Evolutionary conservation across 106 monocot species (phyloP).

Genomic region (Dendrobium chrysotoxum): DNA sequence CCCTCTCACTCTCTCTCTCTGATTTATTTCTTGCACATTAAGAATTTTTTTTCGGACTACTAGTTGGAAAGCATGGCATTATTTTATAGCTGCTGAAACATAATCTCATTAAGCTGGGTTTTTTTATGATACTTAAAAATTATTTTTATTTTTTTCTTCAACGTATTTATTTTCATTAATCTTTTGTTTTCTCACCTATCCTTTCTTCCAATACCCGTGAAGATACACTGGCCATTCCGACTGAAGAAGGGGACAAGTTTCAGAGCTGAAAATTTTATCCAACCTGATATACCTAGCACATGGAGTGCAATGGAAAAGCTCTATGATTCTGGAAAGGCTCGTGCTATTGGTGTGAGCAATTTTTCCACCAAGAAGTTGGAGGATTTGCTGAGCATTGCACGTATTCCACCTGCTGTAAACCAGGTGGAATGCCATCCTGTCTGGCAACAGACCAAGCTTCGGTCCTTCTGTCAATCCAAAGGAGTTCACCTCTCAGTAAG

Average conservation of each 20-base stretch:
- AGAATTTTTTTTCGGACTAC: too few relatives aligned
- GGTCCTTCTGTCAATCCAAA: constrained; percentile 35
- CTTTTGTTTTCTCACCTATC: neutral
- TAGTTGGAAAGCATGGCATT: too few relatives aligned
- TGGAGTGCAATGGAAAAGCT: constrained; percentile 75
- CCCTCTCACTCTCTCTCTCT: too few relatives aligned
- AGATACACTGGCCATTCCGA: constrained; percentile 59
- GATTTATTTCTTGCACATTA: too few relatives aligned
- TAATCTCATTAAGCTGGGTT: too few relatives aligned
- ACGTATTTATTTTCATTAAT: neutral
- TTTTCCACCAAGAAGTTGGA: constrained; percentile 66
- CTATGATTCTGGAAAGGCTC: constrained; percentile 60
- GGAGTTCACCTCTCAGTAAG: constrained; percentile 61
- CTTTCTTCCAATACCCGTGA: neutral
- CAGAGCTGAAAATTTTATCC: constrained; percentile 35
- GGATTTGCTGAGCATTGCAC: constrained; percentile 42
- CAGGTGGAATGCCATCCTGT: constrained; percentile 79
- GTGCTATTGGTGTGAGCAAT: constrained; percentile 76
- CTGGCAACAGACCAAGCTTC: constrained; percentile 73
- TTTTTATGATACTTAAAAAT: neutral
- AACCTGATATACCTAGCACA: constrained; percentile 49
- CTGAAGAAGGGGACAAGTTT: constrained; percentile 45
- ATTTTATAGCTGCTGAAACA: too few relatives aligned
- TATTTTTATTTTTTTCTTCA: neutral
- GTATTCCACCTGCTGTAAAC: constrained; percentile 58